Conservation (phyloP, 2,329 filamentous ascomycete species). For the Raffaelea deltoideospora region DNA sequence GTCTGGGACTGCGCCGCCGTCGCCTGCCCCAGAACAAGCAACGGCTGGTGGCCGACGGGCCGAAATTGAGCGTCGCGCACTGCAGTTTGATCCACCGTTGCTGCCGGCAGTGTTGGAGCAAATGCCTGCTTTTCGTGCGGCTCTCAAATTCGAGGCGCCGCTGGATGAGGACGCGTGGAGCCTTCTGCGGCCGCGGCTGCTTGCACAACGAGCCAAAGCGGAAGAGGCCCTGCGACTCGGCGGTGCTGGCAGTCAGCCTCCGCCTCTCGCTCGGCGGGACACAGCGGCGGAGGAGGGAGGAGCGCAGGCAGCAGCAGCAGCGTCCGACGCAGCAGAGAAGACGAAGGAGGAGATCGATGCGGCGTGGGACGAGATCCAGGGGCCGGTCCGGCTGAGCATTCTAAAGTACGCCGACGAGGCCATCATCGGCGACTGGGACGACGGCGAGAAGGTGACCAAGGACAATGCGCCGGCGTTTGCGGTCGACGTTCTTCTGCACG, state of each 20-base stretch:
- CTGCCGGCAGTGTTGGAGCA: slow-evolving; percentile 45
- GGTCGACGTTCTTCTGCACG: slow-evolving; percentile 52
- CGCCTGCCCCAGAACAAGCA: too few relatives aligned
- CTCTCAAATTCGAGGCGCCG: slow-evolving; percentile 52
- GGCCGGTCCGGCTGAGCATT: slow-evolving; percentile 49
- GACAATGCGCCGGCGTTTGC: slow-evolving; percentile 55
- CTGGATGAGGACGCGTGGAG: slow-evolving; percentile 58
- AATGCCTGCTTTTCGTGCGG: slow-evolving; percentile 60
- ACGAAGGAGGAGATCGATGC: slow-evolving; percentile 43
- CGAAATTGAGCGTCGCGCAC: slow-evolving; percentile 59
- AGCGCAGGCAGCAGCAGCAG: slow-evolving; percentile 8
- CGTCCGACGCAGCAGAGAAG: slow-evolving; percentile 9
- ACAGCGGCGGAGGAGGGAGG: slow-evolving; percentile 23
- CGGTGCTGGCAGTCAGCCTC: neutral
- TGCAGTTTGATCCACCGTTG: slow-evolving; percentile 51
- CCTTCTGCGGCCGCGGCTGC: slow-evolving; percentile 48
- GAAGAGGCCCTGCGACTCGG: slow-evolving; percentile 32
- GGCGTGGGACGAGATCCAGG: slow-evolving; percentile 58
- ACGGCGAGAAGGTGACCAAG: slow-evolving; percentile 46
- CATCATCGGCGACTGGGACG: slow-evolving; percentile 49
- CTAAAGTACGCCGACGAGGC: slow-evolving; percentile 53
- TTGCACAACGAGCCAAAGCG: slow-evolving; percentile 50
- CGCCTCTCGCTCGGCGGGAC: too few relatives aligned
- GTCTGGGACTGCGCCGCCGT: too few relatives aligned
- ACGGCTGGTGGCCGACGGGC: too few relatives aligned